Percentiles rank a stretch among this genome's conserved stretches.
phyloP scores from a whole-genome alignment of 2,329 filamentous ascomycete species.

The Lachnellula subtilissima region DNA sequence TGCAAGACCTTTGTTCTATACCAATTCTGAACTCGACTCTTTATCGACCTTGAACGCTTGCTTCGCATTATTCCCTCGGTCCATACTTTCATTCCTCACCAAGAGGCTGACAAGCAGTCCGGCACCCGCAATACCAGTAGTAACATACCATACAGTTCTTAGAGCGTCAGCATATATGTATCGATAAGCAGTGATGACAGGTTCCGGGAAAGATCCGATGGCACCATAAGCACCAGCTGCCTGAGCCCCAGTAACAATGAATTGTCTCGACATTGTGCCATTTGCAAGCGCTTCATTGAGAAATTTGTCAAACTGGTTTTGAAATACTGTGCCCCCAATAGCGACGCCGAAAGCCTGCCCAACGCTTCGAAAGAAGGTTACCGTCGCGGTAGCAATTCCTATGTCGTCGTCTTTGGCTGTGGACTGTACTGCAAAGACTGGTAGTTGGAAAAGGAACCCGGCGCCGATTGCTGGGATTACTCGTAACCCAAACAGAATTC shows the following conservation, averaged over 20 bases:
- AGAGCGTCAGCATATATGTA: constrained; percentile 47
- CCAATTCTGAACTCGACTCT: background rate
- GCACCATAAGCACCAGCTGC: constrained; percentile 9
- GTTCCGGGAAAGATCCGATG: constrained; percentile 4
- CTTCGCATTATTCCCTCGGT: constrained; percentile 7
- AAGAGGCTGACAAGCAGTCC: constrained; percentile 9
- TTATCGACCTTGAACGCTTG: constrained; percentile 9
- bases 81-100: constrained; percentile 13
- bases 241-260: constrained; percentile 5
- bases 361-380: constrained; percentile 26
- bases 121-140: constrained; percentile 38
- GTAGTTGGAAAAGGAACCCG: constrained; percentile 44
- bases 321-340: constrained; percentile 24
- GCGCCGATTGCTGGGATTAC: constrained; percentile 11
- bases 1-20: constrained; percentile 2
- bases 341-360: constrained; percentile 27
- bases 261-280: background rate
- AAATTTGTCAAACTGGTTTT: constrained; percentile 12
- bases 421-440: constrained; percentile 40
- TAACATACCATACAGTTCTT: constrained; percentile 49
- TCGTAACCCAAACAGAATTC: constrained; percentile 2
- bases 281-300: background rate
- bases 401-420: constrained; percentile 40
- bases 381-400: constrained; percentile 30
- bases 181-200: constrained; percentile 35